A percentile compares a stretch with the other conserved stretches of the same genome.
phyloP scores from a whole-genome alignment of 2,329 filamentous ascomycete species.

The Xylariaceae sp. region DNA sequence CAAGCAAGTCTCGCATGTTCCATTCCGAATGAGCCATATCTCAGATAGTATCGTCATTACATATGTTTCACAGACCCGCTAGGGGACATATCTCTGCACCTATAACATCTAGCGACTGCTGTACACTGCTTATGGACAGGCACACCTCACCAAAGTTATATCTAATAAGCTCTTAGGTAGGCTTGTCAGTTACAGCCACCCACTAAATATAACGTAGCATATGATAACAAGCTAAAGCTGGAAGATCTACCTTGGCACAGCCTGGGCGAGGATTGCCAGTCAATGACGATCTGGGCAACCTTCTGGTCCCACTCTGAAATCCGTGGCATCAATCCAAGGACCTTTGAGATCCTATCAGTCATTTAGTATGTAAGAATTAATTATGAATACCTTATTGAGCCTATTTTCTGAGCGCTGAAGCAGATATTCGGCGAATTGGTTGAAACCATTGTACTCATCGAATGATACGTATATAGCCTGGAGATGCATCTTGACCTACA shows the following conservation, averaged over 20 bases:
- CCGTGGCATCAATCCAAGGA: neutral
- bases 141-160: neutral
- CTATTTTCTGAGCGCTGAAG: no score
- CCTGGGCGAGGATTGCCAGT: neutral
- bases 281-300: neutral
- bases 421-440: no score
- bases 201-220: neutral
- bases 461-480: no score
- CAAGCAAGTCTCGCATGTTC: neutral
- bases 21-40: neutral
- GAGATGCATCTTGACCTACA: no score
- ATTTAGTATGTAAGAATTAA: no score
- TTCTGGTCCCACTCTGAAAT: neutral
- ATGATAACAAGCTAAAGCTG: neutral
- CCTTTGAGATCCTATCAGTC: neutral
- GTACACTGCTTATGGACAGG: neutral
- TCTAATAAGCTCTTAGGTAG: neutral
- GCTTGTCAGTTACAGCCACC: neutral
- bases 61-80: neutral
- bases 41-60: neutral
- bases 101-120: neutral
- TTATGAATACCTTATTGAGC: neutral
- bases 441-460: no score
- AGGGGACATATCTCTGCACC: no score
- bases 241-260: conserved; percentile 15